Base-by-base conservation (phyloP, 2,329 filamentous ascomycete species). In the Sporothrix humicola region DNA sequence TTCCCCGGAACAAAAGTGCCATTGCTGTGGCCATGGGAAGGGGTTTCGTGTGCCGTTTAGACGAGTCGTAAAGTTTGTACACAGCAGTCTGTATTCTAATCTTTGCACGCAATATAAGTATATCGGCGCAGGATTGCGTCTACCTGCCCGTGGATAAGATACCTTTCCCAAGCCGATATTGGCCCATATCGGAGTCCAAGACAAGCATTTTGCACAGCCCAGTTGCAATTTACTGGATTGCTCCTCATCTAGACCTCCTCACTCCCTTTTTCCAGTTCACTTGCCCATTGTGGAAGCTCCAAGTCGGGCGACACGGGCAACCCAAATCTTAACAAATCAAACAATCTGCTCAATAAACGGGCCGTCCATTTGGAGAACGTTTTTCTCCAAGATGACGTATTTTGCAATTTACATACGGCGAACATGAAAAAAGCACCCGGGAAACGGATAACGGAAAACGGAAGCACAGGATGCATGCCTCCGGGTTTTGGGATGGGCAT, bases 1-100 rank as follows among this genome's bases (percentile, higher is more conserved):
- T 70, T 44, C 68, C 68, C 50, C 37, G 63, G 44, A 66, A 66
- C 63, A 66, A 44, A 31, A 12, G 37, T 63, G 59, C 59, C 59
- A 46, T 59, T 66, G 63, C 44, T 17, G 6, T 66, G 44, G 42
- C 17, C 63, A 23, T 48, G 63, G 44, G 44, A 50, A 66, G 42
- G 42, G 63, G 63, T 17, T 26, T 13, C 17, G 61, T 59, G 56
- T 59, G 26, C 13, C 56, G 26, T 15, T 59, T 15, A n/a, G n/a
- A 17, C n/a, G 15, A 17, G 6, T 52, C 13, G 48, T 52, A 7
- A 52, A 3, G 9, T 23, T 23, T 12, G 23, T 26, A 26, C 23
- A 26, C 23, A 26, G 52, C 9, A 37, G 31, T 37, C 31, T 37
- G 31, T 37, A 37, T 17, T 26, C 9, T 26, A 37, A 12, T 26